Percentiles rank a stretch among this genome's conserved stretches.
Evolutionary conservation across 2,329 filamentous ascomycete genomes (phyloP).

Genomic region (Alternaria tenuissima): DNA sequence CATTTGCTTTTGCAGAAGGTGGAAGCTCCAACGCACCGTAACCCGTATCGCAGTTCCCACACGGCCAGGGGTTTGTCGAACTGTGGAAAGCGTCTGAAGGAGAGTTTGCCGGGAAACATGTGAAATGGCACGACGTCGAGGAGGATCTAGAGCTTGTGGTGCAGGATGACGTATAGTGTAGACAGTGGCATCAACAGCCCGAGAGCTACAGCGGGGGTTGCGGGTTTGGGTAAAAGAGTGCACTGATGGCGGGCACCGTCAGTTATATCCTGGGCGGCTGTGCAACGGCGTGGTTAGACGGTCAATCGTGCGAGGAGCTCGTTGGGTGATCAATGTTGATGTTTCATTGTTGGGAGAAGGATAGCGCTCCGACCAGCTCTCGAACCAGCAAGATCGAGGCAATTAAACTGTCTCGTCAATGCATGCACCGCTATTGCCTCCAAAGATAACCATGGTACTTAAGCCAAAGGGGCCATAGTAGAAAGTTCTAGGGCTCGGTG

Average conservation of each 20-base stretch:
- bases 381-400: constrained; percentile 17
- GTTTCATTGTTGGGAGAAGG: constrained; percentile 44
- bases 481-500: constrained; percentile 9
- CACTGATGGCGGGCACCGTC: background rate
- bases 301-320: constrained; percentile 15
- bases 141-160: constrained; percentile 24
- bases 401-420: constrained; percentile 26
- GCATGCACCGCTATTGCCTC: constrained; percentile 11
- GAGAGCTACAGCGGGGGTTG: constrained; percentile 15
- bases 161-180: constrained; percentile 37
- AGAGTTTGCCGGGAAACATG: constrained; percentile 35
- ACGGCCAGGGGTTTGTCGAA: constrained; percentile 40
- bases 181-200: constrained; percentile 20
- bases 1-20: background rate
- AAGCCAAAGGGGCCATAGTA: constrained; percentile 10
- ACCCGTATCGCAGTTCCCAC: constrained; percentile 29
- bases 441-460: background rate
- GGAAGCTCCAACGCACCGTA: constrained; percentile 21
- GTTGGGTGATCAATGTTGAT: constrained; percentile 22
- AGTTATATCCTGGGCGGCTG: constrained; percentile 10
- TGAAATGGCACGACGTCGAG: constrained; percentile 33
- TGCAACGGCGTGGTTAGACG: constrained; percentile 16
- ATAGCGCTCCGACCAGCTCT: constrained; percentile 34
- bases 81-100: constrained; percentile 34
- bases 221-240: constrained; percentile 3